Conservation (phyloP, 208 protist species). For the Crithidia expoeki region DNA sequence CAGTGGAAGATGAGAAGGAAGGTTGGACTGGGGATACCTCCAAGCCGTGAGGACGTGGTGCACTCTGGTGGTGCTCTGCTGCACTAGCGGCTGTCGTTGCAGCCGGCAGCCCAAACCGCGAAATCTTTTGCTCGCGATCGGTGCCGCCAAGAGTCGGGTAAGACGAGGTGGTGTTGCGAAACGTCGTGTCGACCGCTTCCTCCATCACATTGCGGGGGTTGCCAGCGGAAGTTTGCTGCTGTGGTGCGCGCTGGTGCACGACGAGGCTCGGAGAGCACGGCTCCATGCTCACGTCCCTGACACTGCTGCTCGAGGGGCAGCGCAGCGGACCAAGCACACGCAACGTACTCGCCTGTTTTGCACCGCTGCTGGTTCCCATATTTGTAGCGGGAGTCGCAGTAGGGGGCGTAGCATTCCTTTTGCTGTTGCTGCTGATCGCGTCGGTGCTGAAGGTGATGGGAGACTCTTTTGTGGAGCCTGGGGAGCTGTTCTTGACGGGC, state of each 20-base stretch:
- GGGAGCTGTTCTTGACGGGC: no score
- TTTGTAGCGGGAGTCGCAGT: no score
- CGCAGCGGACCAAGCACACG: no score
- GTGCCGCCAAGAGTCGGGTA: background rate
- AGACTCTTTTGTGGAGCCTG: no score
- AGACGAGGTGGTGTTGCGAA: slow-evolving; percentile 4
- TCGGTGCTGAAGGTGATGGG: no score
- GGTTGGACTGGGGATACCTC: background rate
- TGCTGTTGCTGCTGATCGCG: no score
- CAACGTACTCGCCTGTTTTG: no score
- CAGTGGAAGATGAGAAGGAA: background rate
- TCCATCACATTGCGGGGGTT: background rate
- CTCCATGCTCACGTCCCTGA: no score
- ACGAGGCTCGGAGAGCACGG: no score
- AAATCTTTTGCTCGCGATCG: background rate
- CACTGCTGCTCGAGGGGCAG: no score
- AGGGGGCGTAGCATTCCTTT: no score
- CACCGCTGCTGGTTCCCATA: no score
- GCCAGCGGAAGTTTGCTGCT: background rate
- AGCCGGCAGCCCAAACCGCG: background rate
- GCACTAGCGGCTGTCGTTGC: background rate
- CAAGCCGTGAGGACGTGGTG: background rate
- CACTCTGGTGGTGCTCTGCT: background rate
- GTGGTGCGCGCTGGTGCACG: background rate
- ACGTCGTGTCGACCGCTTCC: background rate